These are phyloP conservation scores for Raffaelea deltoideospora DNA, from an alignment of 2,329 filamentous ascomycete species.

Conservation along the genomic window DNA sequence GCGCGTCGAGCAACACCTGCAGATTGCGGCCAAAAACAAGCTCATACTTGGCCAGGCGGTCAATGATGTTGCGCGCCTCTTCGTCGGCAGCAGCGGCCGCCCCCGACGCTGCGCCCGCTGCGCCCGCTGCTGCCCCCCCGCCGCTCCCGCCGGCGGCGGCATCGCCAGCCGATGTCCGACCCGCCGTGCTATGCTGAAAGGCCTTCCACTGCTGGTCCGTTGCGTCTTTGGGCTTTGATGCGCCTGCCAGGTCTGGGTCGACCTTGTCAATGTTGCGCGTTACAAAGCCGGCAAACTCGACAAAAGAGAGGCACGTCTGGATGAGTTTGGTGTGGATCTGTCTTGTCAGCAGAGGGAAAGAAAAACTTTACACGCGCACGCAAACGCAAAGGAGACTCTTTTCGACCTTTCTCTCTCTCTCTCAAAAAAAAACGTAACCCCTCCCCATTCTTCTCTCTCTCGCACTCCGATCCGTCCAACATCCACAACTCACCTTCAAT, in stretches of 20 bases:
- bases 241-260: constrained; percentile 59
- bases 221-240: constrained; percentile 42
- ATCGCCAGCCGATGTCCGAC: constrained; percentile 26
- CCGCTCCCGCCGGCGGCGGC: no score
- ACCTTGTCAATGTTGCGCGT: constrained; percentile 71
- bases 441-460: no score
- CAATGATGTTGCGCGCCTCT: constrained; percentile 42
- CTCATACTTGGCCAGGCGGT: constrained; percentile 84
- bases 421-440: not conserved
- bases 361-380: no score
- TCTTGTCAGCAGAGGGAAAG: not conserved
- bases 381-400: not conserved
- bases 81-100: constrained; percentile 21
- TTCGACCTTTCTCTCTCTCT: no score
- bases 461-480: no score
- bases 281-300: constrained; percentile 74
- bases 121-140: constrained; percentile 12
- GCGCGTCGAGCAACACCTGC: constrained; percentile 82
- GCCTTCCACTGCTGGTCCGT: constrained; percentile 44
- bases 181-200: constrained; percentile 31
- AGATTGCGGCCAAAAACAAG: constrained; percentile 83
- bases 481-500: constrained; percentile 64
- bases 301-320: constrained; percentile 90
- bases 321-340: constrained; percentile 96
- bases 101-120: constrained; percentile 21